Base-by-base conservation (phyloP, 2,329 filamentous ascomycete species). In the Oidium heveae region DNA sequence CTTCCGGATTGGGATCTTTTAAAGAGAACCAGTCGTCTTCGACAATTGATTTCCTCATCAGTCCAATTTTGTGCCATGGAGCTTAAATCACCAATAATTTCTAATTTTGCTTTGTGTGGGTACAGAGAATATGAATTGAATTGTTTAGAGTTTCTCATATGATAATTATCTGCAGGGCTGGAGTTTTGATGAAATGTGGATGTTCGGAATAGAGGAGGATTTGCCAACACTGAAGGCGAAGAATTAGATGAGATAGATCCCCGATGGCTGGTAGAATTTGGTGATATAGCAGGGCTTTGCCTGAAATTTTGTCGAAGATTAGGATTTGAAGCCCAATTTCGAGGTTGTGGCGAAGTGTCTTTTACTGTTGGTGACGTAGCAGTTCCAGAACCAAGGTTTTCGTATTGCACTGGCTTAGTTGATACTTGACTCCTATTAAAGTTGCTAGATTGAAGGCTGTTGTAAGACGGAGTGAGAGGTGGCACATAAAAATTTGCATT, bases 21-120 rank as follows among this genome's bases (percentile, higher is more conserved):
- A 70, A 98, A 98, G 61, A 88, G 78, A 18, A 98, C 88, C 39
- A 98, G 80, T 37, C 91, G 78, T 50, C 91, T 75, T 62, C 84
- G 83, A 54, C 79, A 79, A 39, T 81, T 76, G 69, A 79, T 80
- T 66, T 98, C 91, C 58, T 94, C 86, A 32, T 74, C 69, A 0
- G 78, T 82, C 91, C 91, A 98, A 58, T 80, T 76, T 58, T 83
- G 76, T 0, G 80, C 79, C 89, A 96, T 95, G 8, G 73, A 71
- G 53, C 87, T 80, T 51, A 98, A 74, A 62, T 95, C 85, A 20
- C 88, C 88, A 54, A 83, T 77, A 57, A 96, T 82, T 63, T 91
- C 86, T 33, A 96, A 71, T 18, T 82, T 72, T 0, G 88, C 91
- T 69, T 94, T 95, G 63, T 79, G 59, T 16, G 86, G 81, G 64